Evolutionary conservation across 805 yeast species (phyloP).

Genomic region (Debaryomyces maramus): DNA sequence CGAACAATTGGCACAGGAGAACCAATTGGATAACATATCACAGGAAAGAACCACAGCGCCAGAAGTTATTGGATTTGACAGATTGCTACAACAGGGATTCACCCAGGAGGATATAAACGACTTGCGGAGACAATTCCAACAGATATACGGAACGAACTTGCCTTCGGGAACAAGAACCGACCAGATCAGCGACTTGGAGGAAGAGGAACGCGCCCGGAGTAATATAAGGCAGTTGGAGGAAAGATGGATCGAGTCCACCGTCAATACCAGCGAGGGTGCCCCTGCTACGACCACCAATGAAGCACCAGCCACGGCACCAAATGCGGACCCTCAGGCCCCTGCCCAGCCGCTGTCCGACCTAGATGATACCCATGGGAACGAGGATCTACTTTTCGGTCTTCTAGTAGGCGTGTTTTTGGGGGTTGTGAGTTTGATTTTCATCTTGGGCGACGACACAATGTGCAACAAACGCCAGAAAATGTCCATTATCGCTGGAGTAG

Average conservation of each 20-base stretch:
- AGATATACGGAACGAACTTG: conserved; percentile 55
- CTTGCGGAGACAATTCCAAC: conserved; percentile 71
- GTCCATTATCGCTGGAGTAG: conserved; percentile 71
- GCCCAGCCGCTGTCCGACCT: conserved; percentile 27
- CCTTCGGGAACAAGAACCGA: conserved; percentile 15
- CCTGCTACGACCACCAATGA: conserved; percentile 34
- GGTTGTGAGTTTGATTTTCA: conserved; percentile 57
- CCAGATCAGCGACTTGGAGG: conserved; percentile 39
- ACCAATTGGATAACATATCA: conserved; percentile 51
- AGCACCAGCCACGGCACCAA: conserved; percentile 10
- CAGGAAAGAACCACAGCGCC: conserved; percentile 55
- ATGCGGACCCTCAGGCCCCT: conserved; percentile 7
- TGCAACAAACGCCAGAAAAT: conserved; percentile 63
- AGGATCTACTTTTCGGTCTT: conserved; percentile 69
- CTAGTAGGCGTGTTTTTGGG: conserved; percentile 77
- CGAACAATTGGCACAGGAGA: conserved; percentile 60
- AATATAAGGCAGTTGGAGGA: conserved; percentile 70
- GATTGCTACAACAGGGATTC: conserved; percentile 81
- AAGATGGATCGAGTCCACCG: conserved; percentile 83
- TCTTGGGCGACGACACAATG: conserved; percentile 58
- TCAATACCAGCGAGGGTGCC: conserved; percentile 32
- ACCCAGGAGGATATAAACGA: conserved; percentile 72
- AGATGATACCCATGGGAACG: conserved; percentile 44
- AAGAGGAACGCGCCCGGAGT: conserved; percentile 39
- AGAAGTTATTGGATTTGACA: conserved; percentile 81